phyloP scores from a whole-genome alignment of 2,329 filamentous ascomycete genomes.

The Botrytis fabae region DNA sequence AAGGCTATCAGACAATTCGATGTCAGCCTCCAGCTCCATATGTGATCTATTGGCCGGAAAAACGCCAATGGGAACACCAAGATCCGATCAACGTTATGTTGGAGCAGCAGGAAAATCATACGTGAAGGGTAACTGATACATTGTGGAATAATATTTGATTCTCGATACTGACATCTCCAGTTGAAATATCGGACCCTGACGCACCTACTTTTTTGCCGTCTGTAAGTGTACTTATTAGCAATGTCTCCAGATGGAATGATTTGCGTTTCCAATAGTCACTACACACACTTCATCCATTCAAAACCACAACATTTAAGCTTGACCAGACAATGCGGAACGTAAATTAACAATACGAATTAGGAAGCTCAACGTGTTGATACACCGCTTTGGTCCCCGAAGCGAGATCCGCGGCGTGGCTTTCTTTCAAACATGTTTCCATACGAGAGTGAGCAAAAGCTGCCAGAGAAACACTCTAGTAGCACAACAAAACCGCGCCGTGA shows the following conservation, averaged over 20 bases:
- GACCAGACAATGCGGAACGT: background rate
- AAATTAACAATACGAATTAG: slow-evolving; percentile 25
- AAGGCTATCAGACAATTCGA: slow-evolving; percentile 35
- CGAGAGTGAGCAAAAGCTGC: background rate
- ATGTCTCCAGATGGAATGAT: too few species aligned
- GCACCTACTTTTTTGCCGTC: slow-evolving; percentile 37
- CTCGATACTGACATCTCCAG: slow-evolving; percentile 23
- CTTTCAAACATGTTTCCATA: slow-evolving; percentile 27
- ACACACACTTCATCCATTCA: background rate
- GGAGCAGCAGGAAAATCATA: slow-evolving; percentile 29
- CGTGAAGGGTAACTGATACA: slow-evolving; percentile 27
- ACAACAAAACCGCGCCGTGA: background rate
- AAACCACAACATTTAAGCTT: background rate
- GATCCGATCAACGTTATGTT: slow-evolving; percentile 25
- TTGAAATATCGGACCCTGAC: slow-evolving; percentile 34
- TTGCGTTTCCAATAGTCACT: background rate
- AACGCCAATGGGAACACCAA: slow-evolving; percentile 36
- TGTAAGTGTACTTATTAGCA: slow-evolving; percentile 29
- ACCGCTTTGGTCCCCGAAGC: slow-evolving; percentile 34
- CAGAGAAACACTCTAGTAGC: background rate
- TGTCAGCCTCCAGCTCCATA: slow-evolving; percentile 39
- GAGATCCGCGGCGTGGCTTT: slow-evolving; percentile 30
- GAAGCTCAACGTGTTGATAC: slow-evolving; percentile 40
- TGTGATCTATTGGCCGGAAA: slow-evolving; percentile 37
- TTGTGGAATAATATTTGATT: background rate